Base-by-base conservation (phyloP, 2,329 filamentous ascomycete genomes). In the Rasamsonia emersonii region DNA sequence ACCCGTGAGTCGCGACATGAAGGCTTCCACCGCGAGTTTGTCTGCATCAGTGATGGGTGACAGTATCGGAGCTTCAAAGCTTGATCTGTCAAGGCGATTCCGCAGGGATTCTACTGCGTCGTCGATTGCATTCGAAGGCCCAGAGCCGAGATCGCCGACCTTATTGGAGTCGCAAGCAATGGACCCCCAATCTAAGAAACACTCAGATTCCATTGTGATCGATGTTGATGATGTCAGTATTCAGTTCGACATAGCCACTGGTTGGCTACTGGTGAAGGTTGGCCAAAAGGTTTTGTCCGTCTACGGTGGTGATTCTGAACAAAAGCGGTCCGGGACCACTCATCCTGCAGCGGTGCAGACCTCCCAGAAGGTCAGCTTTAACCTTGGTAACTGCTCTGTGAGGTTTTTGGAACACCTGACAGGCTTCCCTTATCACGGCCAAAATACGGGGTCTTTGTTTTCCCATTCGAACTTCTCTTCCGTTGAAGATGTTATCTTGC, bases 211-310 rank as follows among this genome's bases (percentile, higher is more conserved):
- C 4, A 36, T 61, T 14, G 45, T 43, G 9, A 36, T 59, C 26
- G 57, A 60, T 27, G 39, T 63, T 4, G 45, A 43, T 8, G 51
- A 50, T 5, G 30, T 47, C 10, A 41, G 45, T 2, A 27, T 59
- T 7, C 53, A 54, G 23, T 53, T 62, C 30, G 60, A 64, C 38
- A 60, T 61, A 35, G 49, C 60, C 15, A 56, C 47, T 29, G 60
- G 59, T 4, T 64, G 59, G 59, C 48, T 64, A 32, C 36, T 62
- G 11, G 39, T 46, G 18, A 63, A 61, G 33, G 45, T 56, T 34
- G 49, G 50, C 5, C 56, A 62, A 33, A 53, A 44, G 19, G 20
- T 58, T 9, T 31, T 49, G 8, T 35, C 43, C 26, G 28, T 45
- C 11, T 43, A 50, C 25, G 40, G 32, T 21, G 33, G 24, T 13